Evolutionary conservation across 257 asterid species (phyloP).

Genomic region (Mitragyna speciosa): DNA sequence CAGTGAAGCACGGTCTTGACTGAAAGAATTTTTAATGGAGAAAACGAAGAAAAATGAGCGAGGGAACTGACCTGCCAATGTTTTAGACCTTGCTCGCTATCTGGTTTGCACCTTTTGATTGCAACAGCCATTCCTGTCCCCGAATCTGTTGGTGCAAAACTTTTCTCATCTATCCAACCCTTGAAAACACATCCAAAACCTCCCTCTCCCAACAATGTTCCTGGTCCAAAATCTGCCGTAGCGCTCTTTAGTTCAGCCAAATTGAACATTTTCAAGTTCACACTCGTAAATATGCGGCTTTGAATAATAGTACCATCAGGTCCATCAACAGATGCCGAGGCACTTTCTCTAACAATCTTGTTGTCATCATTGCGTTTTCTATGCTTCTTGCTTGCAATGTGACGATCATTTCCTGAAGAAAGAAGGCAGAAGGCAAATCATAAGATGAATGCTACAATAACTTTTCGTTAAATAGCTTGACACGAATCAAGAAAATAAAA

Average conservation of each 20-base stretch:
- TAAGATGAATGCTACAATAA: too few relatives aligned
- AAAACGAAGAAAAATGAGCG: too few relatives aligned
- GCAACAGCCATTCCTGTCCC: slow-evolving; percentile 7
- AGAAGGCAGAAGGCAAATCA: neutral
- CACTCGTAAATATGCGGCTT: slow-evolving; percentile 39
- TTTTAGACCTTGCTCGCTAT: slow-evolving; percentile 3
- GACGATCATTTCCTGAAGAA: neutral
- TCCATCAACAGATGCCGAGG: neutral
- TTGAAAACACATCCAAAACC: slow-evolving; percentile 62
- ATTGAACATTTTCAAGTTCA: slow-evolving; percentile 44
- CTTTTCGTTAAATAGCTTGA: too few relatives aligned
- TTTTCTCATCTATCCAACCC: slow-evolving; percentile 45
- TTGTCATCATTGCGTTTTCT: neutral
- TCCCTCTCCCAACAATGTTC: slow-evolving; percentile 57
- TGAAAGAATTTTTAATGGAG: too few relatives aligned
- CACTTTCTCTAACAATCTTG: neutral
- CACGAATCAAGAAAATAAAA: too few relatives aligned
- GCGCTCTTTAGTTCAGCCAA: slow-evolving; percentile 47
- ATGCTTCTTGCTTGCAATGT: neutral
- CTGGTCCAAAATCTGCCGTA: slow-evolving; percentile 57
- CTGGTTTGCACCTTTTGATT: slow-evolving; percentile 6
- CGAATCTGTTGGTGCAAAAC: neutral
- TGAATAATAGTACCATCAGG: slow-evolving; percentile 22
- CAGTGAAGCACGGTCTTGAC: too few relatives aligned
- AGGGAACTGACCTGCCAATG: slow-evolving; percentile 5